Base-by-base conservation (phyloP, 306 rosid genomes). In the Alnus glutinosa region DNA sequence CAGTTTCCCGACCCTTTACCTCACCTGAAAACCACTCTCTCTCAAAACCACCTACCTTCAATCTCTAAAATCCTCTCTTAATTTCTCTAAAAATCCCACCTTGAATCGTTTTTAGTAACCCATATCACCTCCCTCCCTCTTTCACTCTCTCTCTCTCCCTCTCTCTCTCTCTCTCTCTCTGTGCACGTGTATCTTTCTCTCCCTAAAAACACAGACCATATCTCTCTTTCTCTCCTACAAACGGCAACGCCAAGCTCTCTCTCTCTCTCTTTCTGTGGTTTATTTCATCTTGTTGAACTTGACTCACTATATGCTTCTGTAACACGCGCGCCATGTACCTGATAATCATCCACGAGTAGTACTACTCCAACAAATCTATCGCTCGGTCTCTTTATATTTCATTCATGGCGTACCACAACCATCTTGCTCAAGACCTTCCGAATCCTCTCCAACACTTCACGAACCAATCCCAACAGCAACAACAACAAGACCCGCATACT, bases 401-500 rank as follows among this genome's bases (percentile, higher is more conserved):
- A n/a, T 54, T 34, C 54, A 92, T 95, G 99, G 97, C 99, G 55
- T 95, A 89, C 88, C 98, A 88, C 74, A 86, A 88, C 85, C 92
- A 88, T 70, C 84, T 90, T 66, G 77, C 92, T 2, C 94, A 87
- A n/a, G 96, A 89, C 87, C 87, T 93, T 4, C 93, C 28, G 28
- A 23, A 23, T 23, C 28, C 92, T 46, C 91, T 91, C 44, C 93
- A 88, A 83, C 94, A 88, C 89, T 95, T 91, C 79, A 75, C 92
- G 0, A 90, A 83, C 77, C 97, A 89, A 18, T 46, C 87, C 63
- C 91, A 88, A 4, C 97, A 86, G 5, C 89, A 82, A 19, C 84
- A 75, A 0, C 81, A 74, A 48, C 78, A 70, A 1, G 67, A 62
- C 6, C 71, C 47, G 2, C 82, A 76, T 15, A 78, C 15, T 23